Evolutionary conservation across 371 early-diverging fungal species (phyloP).

Genomic region (Choanephora cucurbitarum): DNA sequence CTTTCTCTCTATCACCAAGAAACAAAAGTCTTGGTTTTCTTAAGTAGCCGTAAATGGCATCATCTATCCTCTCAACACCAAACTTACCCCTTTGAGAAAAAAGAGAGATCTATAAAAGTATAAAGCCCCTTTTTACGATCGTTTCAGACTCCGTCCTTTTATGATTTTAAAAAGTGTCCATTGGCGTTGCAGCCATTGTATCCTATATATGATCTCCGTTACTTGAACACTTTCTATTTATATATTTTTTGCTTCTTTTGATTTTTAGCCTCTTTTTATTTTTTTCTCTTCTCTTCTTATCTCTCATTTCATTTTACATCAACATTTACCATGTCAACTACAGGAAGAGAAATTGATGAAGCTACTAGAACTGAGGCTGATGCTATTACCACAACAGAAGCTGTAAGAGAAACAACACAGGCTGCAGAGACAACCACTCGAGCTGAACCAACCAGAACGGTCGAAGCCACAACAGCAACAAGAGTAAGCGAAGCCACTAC

Average conservation of each 20-base stretch:
- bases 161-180: too few relatives aligned
- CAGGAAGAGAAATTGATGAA: slow-evolving; percentile 7
- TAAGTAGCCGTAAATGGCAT: too few relatives aligned
- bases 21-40: too few relatives aligned
- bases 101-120: too few relatives aligned
- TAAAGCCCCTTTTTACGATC: too few relatives aligned
- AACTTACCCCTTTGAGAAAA: too few relatives aligned
- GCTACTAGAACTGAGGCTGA: neutral
- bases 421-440: neutral
- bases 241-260: neutral
- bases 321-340: slow-evolving; percentile 12
- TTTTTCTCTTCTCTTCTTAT: slow-evolving; percentile 1
- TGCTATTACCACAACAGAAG: slow-evolving; percentile 1
- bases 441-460: slow-evolving; percentile 2
- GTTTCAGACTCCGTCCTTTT: too few relatives aligned
- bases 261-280: slow-evolving; percentile 7
- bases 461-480: slow-evolving; percentile 4
- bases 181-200: too few relatives aligned
- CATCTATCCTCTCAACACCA: too few relatives aligned
- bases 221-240: too few relatives aligned
- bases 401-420: slow-evolving; percentile 6
- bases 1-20: too few relatives aligned
- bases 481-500: neutral
- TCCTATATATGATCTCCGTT: too few relatives aligned
- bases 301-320: neutral